Base-by-base conservation (phyloP, 2,329 filamentous ascomycete species). In the Clonostachys rhizophaga region DNA sequence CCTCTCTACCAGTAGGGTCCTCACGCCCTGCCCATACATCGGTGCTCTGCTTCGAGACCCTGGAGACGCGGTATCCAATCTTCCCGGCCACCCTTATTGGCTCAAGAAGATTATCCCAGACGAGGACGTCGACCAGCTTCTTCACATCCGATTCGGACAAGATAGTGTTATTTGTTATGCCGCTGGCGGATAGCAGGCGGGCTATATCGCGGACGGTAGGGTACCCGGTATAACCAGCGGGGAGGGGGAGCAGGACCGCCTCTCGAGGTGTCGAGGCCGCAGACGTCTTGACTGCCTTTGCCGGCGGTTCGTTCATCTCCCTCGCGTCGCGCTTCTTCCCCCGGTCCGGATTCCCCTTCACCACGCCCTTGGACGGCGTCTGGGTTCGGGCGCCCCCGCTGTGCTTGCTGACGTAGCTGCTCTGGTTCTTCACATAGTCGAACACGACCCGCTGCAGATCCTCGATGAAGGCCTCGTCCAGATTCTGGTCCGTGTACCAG, bases 401-500 rank as follows among this genome's bases (percentile, higher is more conserved):
- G 39, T 66, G 61, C 4, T 66, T 64, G 56, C 68, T 71, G 40
- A 78, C 75, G 57, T 85, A 84, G 68, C 88, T 91, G 58, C 87
- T 92, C 58, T 83, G 75, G 11, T 73, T 73, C 57, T 86, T 84
- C 51, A 96, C 81, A 51, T 83, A 84, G 53, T 86, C 81, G 56
- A 89, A 87, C 45, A 95, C 80, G 50, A 87, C 79, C 17, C 80
- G 77, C 50, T 87, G 81, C 44, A 96, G 74, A 40, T 83, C 82
- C 48, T 88, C 83, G 57, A 97, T 91, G 63, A 99, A 89, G 49
- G 87, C 87, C 53, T 88, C 85, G 66, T 99, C 94, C 12, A 97
- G 78, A 54, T 91, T 87, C 45, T 90, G 89, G 52, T 96, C 91
- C 8, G 89, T 91, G 65, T 94, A 96, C 89, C 92, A 99, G 9